These are phyloP conservation scores for Cordyceps tenuipes DNA, from an alignment of 2,329 filamentous ascomycete species.

Conservation along the genomic window DNA sequence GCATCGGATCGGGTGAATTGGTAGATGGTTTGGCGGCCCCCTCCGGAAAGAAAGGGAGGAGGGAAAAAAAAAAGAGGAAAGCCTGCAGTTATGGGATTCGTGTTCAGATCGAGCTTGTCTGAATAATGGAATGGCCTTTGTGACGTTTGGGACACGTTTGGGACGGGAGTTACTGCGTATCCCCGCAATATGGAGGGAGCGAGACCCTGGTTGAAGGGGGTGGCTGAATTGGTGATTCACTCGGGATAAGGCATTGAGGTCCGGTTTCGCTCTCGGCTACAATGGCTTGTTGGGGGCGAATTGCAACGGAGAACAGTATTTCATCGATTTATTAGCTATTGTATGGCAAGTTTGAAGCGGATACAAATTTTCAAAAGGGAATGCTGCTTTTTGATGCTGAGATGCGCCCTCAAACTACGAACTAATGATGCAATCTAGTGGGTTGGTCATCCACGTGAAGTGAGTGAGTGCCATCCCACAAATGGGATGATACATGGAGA, in stretches of 20 bases:
- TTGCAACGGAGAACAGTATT: no score
- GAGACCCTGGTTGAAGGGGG: not conserved
- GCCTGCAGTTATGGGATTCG: not conserved
- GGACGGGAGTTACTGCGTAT: no score
- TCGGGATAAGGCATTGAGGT: no score
- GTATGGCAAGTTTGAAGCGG: no score
- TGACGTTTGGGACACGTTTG: not conserved
- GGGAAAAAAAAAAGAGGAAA: no score
- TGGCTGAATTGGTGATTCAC: constrained; percentile 1
- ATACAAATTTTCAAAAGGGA: not conserved
- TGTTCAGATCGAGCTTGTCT: no score
- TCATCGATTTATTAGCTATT: no score
- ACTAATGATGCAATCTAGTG: constrained; percentile 9
- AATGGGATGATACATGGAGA: not conserved
- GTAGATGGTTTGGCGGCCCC: no score
- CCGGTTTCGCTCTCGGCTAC: not conserved
- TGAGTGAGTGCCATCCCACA: not conserved
- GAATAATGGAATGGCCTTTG: no score
- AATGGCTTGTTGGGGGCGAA: no score
- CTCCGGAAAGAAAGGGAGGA: no score
- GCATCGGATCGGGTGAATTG: constrained; percentile 16
- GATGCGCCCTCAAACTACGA: not conserved
- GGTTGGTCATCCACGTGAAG: constrained; percentile 4
- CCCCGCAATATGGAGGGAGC: not conserved
- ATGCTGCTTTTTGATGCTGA: not conserved